A percentile compares a stretch with the other conserved stretches of the same genome.
Conservation (phyloP, 2,329 filamentous ascomycete species). For the Penicillium sp. region DNA sequence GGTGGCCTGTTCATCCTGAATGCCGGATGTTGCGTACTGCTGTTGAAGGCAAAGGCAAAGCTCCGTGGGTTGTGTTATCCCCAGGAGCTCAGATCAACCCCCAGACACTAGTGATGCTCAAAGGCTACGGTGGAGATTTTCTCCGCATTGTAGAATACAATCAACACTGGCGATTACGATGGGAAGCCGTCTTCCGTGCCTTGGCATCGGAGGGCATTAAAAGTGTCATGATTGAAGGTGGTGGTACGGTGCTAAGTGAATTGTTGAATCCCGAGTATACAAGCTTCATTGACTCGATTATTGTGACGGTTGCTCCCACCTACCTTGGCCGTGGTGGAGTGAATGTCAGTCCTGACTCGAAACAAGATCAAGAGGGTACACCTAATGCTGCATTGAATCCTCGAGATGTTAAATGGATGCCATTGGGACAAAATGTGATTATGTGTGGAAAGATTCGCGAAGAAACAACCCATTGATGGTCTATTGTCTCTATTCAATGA, state of each 20-base stretch:
- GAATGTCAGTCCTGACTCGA: constrained; percentile 61
- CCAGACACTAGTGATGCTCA: constrained; percentile 39
- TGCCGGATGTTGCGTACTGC: constrained; percentile 61
- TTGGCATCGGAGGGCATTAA: constrained; percentile 53
- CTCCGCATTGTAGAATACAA: constrained; percentile 34
- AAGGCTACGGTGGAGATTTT: constrained; percentile 41
- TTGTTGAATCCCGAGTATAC: constrained; percentile 58
- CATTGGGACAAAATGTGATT: constrained; percentile 73
- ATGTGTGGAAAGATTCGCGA: constrained; percentile 58
- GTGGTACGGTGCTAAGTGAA: constrained; percentile 70
- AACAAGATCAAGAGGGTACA: constrained; percentile 42
- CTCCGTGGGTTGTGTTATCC: constrained; percentile 62
- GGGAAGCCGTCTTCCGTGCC: constrained; percentile 55
- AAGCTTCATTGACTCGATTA: constrained; percentile 62
- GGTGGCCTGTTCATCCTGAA: constrained; percentile 56
- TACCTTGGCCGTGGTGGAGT: constrained; percentile 83
- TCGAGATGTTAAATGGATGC: constrained; percentile 61
- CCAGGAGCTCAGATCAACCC: constrained; percentile 39
- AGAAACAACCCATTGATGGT: neutral
- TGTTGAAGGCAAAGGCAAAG: constrained; percentile 56
- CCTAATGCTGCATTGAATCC: constrained; percentile 57
- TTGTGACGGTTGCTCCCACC: constrained; percentile 80
- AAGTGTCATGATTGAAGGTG: constrained; percentile 89
- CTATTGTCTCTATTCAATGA: neutral
- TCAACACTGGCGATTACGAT: constrained; percentile 47